Evolutionary conservation across 768 basidiomycete species (phyloP), one percentile per base, ranked within the genome.

Genomic region (Amanita polypyramis): DNA sequence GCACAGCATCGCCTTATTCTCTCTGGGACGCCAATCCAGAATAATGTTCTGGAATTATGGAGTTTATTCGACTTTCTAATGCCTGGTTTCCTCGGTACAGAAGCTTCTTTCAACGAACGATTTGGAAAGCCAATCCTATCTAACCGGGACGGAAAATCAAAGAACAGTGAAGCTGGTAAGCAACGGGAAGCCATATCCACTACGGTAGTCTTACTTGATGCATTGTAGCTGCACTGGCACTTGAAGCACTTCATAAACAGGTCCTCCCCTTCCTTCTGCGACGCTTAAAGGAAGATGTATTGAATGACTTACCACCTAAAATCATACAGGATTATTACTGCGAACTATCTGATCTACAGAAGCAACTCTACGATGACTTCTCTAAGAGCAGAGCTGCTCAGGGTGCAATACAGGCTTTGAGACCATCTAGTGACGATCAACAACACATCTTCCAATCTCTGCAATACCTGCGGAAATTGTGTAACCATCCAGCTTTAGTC

Each of bases 321-420:
- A 99, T 99, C 63, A 98, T 99, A 49, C 96, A 99, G 64, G 96
- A 99, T 62, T 98, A 98, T 62, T 94, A 97, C 60, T 97, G 94
- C 70, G 95, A 98, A 60, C 75, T 99, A 2, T 97, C 95, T 0
- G 88, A 92, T 0, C 66, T 98, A 15, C 96, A 99, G 67, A 93
- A 92, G 62, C 73, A 80, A 52, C 76, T 99, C 14, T 99, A 98
- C 60, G 96, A 98, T 59, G 86, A 95, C 58, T 97, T 94, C 61
- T 79, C 85, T 1, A 80, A 77, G 58, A 90, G 92, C 4, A 79
- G 79, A 50, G 88, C 84, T 25, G 85, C 74, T 0, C 80, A 86
- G 49, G 79, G 79, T 50, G 80, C 73, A 11, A 73, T 93, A 17
- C 72, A 77, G 35, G 63, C 74, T 20, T 12, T 49, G 21, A 33